phyloP scores from a whole-genome alignment of 2,329 filamentous ascomycete species.

The Sporothrix inflata region DNA sequence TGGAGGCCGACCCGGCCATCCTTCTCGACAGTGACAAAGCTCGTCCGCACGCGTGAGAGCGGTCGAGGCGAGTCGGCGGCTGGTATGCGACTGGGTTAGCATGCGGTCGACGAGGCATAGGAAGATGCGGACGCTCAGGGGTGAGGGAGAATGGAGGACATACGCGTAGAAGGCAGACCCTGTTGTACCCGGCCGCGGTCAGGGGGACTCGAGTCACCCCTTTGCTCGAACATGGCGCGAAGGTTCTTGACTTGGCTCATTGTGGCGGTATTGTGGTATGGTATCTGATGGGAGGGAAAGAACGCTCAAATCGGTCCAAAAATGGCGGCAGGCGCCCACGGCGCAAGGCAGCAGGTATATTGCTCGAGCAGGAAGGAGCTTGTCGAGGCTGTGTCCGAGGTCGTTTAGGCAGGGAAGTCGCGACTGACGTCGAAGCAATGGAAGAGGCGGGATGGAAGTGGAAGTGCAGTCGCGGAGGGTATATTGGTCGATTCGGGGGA shows the following conservation, averaged over 20 bases:
- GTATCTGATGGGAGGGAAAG: not conserved
- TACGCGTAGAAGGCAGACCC: conserved; percentile 52
- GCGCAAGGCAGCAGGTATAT: conserved; percentile 17
- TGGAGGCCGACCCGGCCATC: conserved; percentile 61
- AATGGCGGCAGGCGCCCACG: conserved; percentile 30
- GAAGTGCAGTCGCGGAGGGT: not conserved
- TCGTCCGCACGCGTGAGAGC: conserved; percentile 74
- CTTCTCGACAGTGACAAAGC: conserved; percentile 73
- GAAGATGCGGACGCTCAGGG: not conserved
- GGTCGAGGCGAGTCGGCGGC: conserved; percentile 59
- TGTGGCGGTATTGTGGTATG: conserved; percentile 41
- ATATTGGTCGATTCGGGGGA: not conserved
- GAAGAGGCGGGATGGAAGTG: not conserved
- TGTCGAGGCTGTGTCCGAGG: not conserved
- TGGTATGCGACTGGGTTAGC: not conserved
- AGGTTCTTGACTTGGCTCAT: conserved; percentile 75
- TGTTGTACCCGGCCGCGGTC: conserved; percentile 66
- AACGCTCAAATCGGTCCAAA: not conserved
- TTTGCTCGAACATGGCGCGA: conserved; percentile 79
- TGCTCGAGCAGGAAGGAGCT: conserved; percentile 18
- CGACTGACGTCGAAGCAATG: not conserved
- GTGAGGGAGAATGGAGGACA: conserved; percentile 4
- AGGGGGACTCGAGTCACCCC: conserved; percentile 65
- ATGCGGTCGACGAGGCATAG: not conserved
- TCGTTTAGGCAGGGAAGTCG: conserved; percentile 17